A percentile compares a stretch with the other conserved stretches of the same genome.
These are phyloP conservation scores for Scedosporium minutisporum DNA, from an alignment of 2,329 filamentous ascomycete genomes.

Conservation along the genomic window DNA sequence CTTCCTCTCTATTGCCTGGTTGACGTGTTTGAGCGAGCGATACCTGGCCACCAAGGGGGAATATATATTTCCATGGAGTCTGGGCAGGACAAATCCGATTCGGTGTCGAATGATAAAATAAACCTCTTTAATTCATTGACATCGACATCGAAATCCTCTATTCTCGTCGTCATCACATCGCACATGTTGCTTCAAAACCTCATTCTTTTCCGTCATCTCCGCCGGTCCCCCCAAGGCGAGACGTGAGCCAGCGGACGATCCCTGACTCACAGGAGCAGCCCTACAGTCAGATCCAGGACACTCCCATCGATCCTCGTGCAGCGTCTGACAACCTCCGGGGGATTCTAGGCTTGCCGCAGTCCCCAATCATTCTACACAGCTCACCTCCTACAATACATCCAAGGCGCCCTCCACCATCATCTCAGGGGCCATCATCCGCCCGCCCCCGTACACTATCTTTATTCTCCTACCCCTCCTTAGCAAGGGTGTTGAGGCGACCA, in stretches of 20 bases:
- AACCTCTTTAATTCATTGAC: too few relatives aligned
- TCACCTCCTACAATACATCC: constrained; percentile 7
- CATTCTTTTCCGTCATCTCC: background rate
- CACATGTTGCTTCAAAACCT: too few relatives aligned
- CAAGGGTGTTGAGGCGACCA: background rate
- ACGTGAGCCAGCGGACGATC: constrained; percentile 27
- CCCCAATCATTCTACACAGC: constrained; percentile 9
- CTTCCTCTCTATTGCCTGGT: too few relatives aligned
- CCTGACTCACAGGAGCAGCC: constrained; percentile 31
- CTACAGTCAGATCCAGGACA: background rate
- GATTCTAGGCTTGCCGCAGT: constrained; percentile 5
- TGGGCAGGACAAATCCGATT: too few relatives aligned
- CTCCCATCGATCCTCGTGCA: constrained; percentile 15
- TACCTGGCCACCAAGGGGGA: too few relatives aligned
- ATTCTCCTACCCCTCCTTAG: background rate
- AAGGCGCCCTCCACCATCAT: background rate
- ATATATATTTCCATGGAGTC: too few relatives aligned
- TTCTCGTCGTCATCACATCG: too few relatives aligned
- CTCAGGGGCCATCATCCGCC: background rate
- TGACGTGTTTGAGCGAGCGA: too few relatives aligned
- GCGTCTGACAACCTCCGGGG: constrained; percentile 10
- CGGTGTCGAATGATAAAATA: too few relatives aligned
- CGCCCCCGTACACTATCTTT: background rate
- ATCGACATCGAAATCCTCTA: too few relatives aligned
- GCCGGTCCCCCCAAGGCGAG: constrained; percentile 15